Evolutionary conservation across 139 green algal genomes (phyloP).

Genomic region (Micractinium sp.): DNA sequence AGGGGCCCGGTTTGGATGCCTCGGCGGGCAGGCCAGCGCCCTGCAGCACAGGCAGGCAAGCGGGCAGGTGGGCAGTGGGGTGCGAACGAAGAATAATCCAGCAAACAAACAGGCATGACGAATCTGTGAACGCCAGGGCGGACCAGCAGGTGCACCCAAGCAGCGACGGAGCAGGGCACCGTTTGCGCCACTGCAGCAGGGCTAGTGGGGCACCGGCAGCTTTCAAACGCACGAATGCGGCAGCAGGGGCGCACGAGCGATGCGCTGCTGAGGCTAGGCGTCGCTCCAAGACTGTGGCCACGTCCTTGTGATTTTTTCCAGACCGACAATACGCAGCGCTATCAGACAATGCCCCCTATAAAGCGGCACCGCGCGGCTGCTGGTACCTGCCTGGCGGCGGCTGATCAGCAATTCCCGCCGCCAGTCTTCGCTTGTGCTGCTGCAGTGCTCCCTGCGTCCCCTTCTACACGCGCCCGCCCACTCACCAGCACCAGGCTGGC

Average conservation of each 20-base stretch:
- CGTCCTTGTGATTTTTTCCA: background rate
- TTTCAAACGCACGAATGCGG: too few relatives aligned
- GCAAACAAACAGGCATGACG: too few relatives aligned
- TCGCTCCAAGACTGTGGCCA: background rate
- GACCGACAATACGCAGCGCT: background rate
- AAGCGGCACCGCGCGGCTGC: background rate
- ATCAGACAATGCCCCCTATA: background rate
- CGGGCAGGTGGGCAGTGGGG: background rate
- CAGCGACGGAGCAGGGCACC: background rate
- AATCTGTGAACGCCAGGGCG: background rate
- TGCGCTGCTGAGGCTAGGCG: too few relatives aligned
- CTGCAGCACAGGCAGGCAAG: background rate
- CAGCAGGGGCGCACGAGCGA: too few relatives aligned
- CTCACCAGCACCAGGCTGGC: conserved; percentile 29
- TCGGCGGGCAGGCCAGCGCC: conserved; percentile 1
- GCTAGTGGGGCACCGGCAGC: too few relatives aligned
- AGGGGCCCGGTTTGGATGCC: conserved; percentile 9
- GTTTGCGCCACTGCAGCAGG: too few relatives aligned
- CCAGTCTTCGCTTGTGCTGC: too few relatives aligned
- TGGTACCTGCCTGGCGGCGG: background rate
- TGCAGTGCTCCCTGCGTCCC: background rate
- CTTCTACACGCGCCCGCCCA: background rate
- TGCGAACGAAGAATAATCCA: too few relatives aligned
- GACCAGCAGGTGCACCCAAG: background rate
- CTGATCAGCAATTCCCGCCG: too few relatives aligned